A percentile compares a stretch with the other conserved stretches of the same genome.
These are phyloP conservation scores for Cercospora sp. DNA, from an alignment of 2,329 filamentous ascomycete species.

Conservation along the genomic window DNA sequence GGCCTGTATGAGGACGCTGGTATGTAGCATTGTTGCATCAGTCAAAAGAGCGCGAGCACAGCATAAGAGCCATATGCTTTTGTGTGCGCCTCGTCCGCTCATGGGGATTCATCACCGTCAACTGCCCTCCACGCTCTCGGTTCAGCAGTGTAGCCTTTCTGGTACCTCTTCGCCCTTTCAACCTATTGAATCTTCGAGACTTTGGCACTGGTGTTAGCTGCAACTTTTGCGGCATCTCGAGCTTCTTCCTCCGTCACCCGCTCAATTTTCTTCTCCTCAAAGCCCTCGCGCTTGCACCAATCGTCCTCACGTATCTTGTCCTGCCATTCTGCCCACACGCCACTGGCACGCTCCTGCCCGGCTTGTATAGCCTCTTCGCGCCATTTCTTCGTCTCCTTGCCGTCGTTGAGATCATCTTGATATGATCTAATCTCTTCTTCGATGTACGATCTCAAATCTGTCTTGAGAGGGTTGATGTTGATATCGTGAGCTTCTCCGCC, in stretches of 20 bases:
- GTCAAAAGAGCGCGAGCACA: not conserved
- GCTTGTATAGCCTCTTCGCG: slow-evolving; percentile 56
- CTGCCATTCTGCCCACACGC: slow-evolving; percentile 60
- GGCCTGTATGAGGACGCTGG: not conserved
- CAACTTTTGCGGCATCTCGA: slow-evolving; percentile 3
- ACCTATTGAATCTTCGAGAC: not conserved
- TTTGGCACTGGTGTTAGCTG: not conserved
- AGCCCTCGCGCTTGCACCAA: slow-evolving; percentile 49
- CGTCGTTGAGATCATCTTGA: slow-evolving; percentile 57
- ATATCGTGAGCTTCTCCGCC: slow-evolving; percentile 40
- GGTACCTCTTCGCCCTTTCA: slow-evolving; percentile 4
- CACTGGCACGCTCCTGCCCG: slow-evolving; percentile 52
- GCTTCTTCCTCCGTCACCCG: slow-evolving; percentile 3
- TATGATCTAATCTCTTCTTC: slow-evolving; percentile 57
- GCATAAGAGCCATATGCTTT: not conserved
- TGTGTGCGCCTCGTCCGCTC: not conserved
- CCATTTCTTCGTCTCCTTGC: slow-evolving; percentile 61
- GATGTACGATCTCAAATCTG: slow-evolving; percentile 52
- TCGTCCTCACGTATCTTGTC: slow-evolving; percentile 56
- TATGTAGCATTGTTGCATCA: not conserved
- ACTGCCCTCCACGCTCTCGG: not conserved
- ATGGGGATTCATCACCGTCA: not conserved
- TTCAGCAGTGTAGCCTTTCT: not conserved
- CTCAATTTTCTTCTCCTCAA: not conserved
- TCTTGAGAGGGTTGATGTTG: slow-evolving; percentile 42